These are phyloP conservation scores for Tephrocybe rancida DNA, from an alignment of 768 basidiomycete species.

Conservation along the genomic window DNA sequence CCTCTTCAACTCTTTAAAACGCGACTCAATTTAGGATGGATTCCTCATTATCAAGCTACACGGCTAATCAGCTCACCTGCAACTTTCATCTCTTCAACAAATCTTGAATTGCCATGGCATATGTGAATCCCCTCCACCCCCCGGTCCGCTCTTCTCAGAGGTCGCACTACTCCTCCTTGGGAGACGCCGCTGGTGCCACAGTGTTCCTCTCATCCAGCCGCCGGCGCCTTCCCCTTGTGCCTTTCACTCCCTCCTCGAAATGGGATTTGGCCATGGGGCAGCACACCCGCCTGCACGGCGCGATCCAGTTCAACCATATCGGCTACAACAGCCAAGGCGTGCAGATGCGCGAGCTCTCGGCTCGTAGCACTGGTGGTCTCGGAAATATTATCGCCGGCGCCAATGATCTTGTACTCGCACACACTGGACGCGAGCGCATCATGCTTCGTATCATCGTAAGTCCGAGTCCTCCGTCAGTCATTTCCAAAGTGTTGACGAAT, in stretches of 20 bases:
- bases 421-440: constrained; percentile 34
- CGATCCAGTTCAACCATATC: constrained; percentile 44
- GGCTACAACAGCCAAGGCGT: constrained; percentile 45
- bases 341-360: constrained; percentile 45
- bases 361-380: constrained; percentile 35
- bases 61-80: not conserved
- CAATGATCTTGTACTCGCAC: constrained; percentile 39
- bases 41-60: not conserved
- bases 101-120: constrained; percentile 31
- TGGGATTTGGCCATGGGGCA: constrained; percentile 25
- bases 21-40: not conserved
- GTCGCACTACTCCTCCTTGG: constrained; percentile 29
- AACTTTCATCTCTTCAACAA: not conserved
- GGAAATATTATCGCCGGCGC: constrained; percentile 41
- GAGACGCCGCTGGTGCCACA: constrained; percentile 19
- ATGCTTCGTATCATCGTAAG: constrained; percentile 42
- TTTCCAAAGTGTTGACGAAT: not conserved
- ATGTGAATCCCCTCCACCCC: constrained; percentile 45
- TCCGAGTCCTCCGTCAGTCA: not conserved
- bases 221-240: constrained; percentile 36
- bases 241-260: constrained; percentile 24
- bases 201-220: constrained; percentile 33
- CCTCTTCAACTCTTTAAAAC: not conserved
- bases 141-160: constrained; percentile 30
- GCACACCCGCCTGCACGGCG: constrained; percentile 20